These are phyloP conservation scores for Lactarius sp. DNA, from an alignment of 768 basidiomycete genomes.

Conservation along the genomic window DNA sequence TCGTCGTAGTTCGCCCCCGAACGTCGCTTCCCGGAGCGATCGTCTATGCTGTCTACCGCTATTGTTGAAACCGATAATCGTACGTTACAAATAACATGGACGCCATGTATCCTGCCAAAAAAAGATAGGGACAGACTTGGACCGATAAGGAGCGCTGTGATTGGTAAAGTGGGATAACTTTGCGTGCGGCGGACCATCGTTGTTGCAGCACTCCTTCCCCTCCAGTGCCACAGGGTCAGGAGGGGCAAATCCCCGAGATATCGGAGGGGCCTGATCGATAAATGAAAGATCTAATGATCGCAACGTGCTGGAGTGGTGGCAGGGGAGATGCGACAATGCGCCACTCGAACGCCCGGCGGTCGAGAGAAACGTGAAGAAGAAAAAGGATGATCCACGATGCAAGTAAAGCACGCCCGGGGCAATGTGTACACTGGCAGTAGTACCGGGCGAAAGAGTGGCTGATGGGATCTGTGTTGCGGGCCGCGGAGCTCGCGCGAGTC, in stretches of 20 bases:
- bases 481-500: too few species aligned
- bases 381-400: neutral
- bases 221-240: neutral
- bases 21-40: neutral
- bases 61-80: constrained; percentile 11
- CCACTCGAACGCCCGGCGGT: neutral
- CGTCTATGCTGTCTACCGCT: constrained; percentile 8
- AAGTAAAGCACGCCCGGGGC: too few species aligned
- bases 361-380: neutral
- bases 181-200: neutral
- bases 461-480: too few species aligned
- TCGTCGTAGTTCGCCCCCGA: constrained; percentile 16
- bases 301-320: constrained; percentile 22
- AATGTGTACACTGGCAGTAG: too few species aligned
- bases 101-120: neutral
- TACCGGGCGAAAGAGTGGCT: too few species aligned
- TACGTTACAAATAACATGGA: constrained; percentile 16
- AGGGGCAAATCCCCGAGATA: constrained; percentile 3
- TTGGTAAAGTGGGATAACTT: neutral
- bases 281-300: neutral
- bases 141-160: neutral
- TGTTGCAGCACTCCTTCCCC: neutral
- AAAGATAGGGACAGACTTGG: neutral
- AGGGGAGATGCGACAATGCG: neutral
- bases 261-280: constrained; percentile 3